Evolutionary conservation across 441 rosid genomes (phyloP), one percentile per base, ranked within the genome.

Genomic region (Croton laevigatus): DNA sequence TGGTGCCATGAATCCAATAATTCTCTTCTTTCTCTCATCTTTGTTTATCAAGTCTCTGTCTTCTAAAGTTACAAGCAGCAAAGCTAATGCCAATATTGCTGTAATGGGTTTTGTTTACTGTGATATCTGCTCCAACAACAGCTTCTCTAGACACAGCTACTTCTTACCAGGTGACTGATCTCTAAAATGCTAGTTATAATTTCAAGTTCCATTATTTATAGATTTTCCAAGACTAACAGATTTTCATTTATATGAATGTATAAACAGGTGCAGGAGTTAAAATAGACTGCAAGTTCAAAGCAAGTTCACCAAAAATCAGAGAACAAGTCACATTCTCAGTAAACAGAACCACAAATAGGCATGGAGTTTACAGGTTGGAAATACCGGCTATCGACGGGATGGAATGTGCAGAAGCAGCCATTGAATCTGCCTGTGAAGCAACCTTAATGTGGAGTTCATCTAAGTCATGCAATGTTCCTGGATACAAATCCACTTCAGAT

Each of bases 101-200:
- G 89, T 95, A 5, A 85, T 91, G 91, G 99, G 99, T 69, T 79
- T 91, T 76, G 99, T 95, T 76, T 95, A 87, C 61, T 95, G 99
- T 54, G 99, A 95, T 69, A 87, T 89, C 66, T 95, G 99, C 88
- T 91, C 94, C 85, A 93, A 88, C 86, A 91, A 95, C 86, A 95
- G 73, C 80, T 95, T 92, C 88, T 84, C 99, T 70, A 92, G 61
- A 65, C 88, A 95, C 89, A 91, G 98, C 87, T 95, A 92, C 92
- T 95, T 91, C 91, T 76, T 95, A 73, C 85, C 95, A 58, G 98
- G 98, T 89, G 37, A 80, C 14, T 45, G 36, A 32, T 73, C 42
- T 52, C 54, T 46, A 65, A 37, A 40, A 51, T 20, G 59, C 71
- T 51, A 66, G 42, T 61, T 19, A 22, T 37, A 57, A 54, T 69